Conservation (phyloP, 306 rosid genomes). For the Trifolium repens region DNA sequence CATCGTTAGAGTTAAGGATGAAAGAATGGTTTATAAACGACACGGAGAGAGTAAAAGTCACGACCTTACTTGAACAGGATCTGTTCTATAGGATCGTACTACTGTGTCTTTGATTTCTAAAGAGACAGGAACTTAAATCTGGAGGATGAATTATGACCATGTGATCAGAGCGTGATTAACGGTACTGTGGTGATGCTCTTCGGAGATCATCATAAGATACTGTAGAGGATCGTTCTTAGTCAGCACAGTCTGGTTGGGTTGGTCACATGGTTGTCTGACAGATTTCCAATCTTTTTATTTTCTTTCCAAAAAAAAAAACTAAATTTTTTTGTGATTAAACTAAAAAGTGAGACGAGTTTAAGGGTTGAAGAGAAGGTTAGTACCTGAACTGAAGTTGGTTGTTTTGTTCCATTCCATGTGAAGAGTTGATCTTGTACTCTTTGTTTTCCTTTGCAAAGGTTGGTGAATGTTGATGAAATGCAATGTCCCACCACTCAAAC, state of each 20-base stretch:
- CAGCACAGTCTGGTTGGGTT: not conserved
- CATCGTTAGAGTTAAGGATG: not conserved
- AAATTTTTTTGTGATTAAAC: too few relatives aligned
- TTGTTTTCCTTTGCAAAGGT: too few relatives aligned
- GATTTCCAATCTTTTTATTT: not conserved
- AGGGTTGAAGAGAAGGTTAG: not conserved
- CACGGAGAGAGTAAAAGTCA: fast-evolving
- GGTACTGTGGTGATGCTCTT: not conserved
- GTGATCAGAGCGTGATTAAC: slow-evolving; percentile 16
- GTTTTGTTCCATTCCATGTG: not conserved
- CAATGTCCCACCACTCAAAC: too few relatives aligned
- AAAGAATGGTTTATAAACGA: not conserved
- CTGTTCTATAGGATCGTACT: slow-evolving; percentile 15
- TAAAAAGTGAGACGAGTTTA: not conserved
- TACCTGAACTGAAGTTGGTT: not conserved
- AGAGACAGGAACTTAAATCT: not conserved
- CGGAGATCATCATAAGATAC: not conserved
- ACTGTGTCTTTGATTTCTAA: not conserved
- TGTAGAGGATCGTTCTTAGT: not conserved
- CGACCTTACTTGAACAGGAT: slow-evolving; percentile 28
- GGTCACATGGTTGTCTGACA: slow-evolving; percentile 4
- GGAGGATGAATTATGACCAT: not conserved
- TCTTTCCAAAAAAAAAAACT: too few relatives aligned
- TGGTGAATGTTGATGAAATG: too few relatives aligned
- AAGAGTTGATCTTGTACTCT: too few relatives aligned